A percentile compares a stretch with the other conserved stretches of the same genome.
These are phyloP conservation scores for Candida sanyaensis DNA, from an alignment of 1,139 yeast species.

Conservation along the genomic window DNA sequence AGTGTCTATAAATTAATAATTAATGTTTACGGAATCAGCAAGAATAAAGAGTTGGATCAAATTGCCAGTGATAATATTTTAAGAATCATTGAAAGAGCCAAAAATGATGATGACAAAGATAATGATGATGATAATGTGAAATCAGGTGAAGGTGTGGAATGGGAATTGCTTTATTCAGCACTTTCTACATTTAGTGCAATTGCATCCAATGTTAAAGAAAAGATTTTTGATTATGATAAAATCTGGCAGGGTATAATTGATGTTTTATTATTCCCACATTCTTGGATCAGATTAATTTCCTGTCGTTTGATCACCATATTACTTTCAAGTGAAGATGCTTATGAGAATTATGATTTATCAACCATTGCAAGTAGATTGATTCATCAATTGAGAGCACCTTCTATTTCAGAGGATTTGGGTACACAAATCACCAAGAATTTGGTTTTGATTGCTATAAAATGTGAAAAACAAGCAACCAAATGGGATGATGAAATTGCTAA, in stretches of 20 bases:
- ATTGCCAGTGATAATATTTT: conserved; percentile 40
- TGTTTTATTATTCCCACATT: conserved; percentile 77
- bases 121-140: conserved; percentile 19
- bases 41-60: conserved; percentile 37
- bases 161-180: conserved; percentile 79
- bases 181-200: conserved; percentile 55
- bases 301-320: conserved; percentile 61
- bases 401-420: conserved; percentile 64
- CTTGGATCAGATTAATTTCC: conserved; percentile 83
- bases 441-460: conserved; percentile 58
- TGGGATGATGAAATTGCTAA: conserved; percentile 46
- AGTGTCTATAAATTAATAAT: conserved; percentile 69
- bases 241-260: conserved; percentile 58
- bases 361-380: conserved; percentile 66
- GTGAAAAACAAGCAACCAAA: conserved; percentile 53
- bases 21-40: conserved; percentile 47
- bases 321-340: conserved; percentile 42
- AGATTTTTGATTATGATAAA: conserved; percentile 33
- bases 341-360: conserved; percentile 50
- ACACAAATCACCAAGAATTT: conserved; percentile 68
- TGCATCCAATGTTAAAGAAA: conserved; percentile 29
- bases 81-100: conserved; percentile 36
- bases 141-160: conserved; percentile 37
- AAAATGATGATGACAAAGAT: conserved; percentile 29
- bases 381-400: conserved; percentile 82